Evolutionary conservation across 345 rosid genomes (phyloP).

Genomic region (Eucalyptus lansdowneana): DNA sequence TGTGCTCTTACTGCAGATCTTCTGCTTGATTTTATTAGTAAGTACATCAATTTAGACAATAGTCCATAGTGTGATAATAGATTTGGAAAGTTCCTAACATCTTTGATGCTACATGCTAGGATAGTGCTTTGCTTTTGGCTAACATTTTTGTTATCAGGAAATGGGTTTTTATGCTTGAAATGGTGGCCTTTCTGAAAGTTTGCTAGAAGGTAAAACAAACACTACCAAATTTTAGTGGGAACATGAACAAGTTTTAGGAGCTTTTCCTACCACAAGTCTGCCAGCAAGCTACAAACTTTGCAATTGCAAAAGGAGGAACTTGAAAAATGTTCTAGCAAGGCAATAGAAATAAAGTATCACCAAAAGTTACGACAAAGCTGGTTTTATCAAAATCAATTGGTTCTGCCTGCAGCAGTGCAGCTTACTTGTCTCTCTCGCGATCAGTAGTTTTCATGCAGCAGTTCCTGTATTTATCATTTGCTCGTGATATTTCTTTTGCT

Average conservation of each 20-base stretch:
- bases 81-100: background rate
- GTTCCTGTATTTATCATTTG: background rate
- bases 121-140: background rate
- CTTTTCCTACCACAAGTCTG: background rate
- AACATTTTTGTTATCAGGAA: background rate
- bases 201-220: background rate
- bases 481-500: background rate
- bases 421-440: background rate
- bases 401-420: background rate
- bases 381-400: background rate
- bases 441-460: background rate
- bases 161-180: background rate
- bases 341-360: background rate
- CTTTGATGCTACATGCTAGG: background rate
- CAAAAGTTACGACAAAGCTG: background rate
- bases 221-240: background rate
- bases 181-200: background rate
- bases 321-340: background rate
- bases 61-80: background rate
- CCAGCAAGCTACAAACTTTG: background rate
- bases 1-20: background rate
- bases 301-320: background rate
- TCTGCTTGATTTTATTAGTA: background rate
- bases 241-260: background rate
- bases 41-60: background rate